Evolutionary conservation across 2,329 filamentous ascomycete genomes (phyloP), one percentile per base, ranked within the genome.

Genomic region (Pseudovirgaria hyperparasitica): DNA sequence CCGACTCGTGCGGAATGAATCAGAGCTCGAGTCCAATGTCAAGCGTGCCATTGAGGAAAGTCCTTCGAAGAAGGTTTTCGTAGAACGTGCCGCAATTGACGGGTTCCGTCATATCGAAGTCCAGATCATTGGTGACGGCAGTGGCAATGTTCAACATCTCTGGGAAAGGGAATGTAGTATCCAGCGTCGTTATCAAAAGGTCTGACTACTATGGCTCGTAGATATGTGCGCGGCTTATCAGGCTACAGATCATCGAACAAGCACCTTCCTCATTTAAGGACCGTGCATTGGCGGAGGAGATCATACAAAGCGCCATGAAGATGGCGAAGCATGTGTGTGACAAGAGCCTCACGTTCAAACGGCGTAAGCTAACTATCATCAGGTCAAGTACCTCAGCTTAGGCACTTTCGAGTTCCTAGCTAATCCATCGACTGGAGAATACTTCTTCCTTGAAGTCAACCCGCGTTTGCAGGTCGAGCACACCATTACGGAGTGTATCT

Each of bases 341-440:
- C 5, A 21, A 12, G 2, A 27, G n/a, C 15, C 22, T 25, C 17
- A 10, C 3, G 10, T 19, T 6, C 14, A 9, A 29, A 13, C 12
- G 9, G 22, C 6, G 28, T 39, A 19, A 38, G 23, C 13, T 11
- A 4, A 11, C 3, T 8, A 2, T 14, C 2, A 46, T 29, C 33
- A 63, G 50, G 62, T 72, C 26, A 48, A 56, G 4, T 76, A 76
- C 42, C 52, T 55, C 25, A 73, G 67, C 0, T 52, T 76, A 1
- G 73, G 72, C 6, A 77, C 72, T 0, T 75, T 75, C 35, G 73
- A 78, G 41, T 77, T 76, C 31, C 54, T 78, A 0, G 58, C 73
- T 9, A 67, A 66, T 30, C 59, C 63, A 8, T 32, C 46, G 1
- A 60, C 49, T 0, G 42, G 44, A 2, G 59, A 67, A 14, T 70